Base-by-base conservation (phyloP, 106 monocot species). In the Narthecium ossifragum region DNA sequence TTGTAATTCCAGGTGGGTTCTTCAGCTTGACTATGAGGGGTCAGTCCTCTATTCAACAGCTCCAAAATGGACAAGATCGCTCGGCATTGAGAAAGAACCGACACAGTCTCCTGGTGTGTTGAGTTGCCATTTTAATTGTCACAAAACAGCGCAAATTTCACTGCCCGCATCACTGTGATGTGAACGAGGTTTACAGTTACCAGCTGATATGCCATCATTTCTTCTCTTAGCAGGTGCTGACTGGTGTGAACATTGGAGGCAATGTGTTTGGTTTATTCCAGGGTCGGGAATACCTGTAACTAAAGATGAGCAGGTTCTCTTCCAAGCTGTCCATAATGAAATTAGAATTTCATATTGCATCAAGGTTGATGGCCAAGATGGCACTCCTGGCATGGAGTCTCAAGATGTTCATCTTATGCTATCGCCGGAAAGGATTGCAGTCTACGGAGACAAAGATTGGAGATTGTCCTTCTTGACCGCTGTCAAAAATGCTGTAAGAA, bases 211-310 rank as follows among this genome's bases (percentile, higher is more conserved):
- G 24, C 53, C 57, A 33, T 34, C 15, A 11, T 55, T 37, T 46
- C 67, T 60, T 48, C 8, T 34, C 21, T 24, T 64, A 83, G 90
- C 60, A 62, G 37, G 20, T 20, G 63, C 66, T 32, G 51, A 67
- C 49, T 98, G 96, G 96, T 90, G 90, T 62, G 86, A 98, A 63
- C 96, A 98, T 47, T 98, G 96, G 96, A 98, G 73, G 66, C 87
- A 90, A 70, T 90, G 90, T 70, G 68, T 90, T 74, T 98, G 96
- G 96, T 84, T 98, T 34, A 63, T 78, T 49, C 81, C 65, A 38
- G 81, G 74, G 27, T 36, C 46, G 56, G 84, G 96, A 62, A 46
- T 78, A 24, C 68, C 74, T 24, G 73, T 76, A 31, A 69, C 9
- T 4, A 70, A 61, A 57, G 75, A 76, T 67, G 34, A 61, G 33